phyloP scores from a whole-genome alignment of 495 filamentous ascomycete genomes.

The Penicillium diatomitis region DNA sequence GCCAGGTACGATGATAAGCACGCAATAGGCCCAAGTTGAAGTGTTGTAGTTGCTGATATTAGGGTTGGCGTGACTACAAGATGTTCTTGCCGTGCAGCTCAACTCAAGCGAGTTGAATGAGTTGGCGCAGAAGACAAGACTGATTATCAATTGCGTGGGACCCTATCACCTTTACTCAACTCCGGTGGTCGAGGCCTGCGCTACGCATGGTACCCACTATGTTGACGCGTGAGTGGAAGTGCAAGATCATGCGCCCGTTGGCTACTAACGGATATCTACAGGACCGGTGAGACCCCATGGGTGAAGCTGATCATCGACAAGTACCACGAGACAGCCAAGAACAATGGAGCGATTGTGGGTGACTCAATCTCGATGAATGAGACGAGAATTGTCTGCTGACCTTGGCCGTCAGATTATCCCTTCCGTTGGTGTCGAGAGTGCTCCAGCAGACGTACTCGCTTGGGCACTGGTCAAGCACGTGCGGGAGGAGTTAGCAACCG shows the following conservation, averaged over 20 bases:
- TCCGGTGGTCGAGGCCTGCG: conserved; percentile 80
- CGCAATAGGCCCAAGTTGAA: neutral
- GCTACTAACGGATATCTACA: conserved; percentile 11
- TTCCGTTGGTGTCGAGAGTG: conserved; percentile 77
- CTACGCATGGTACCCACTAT: conserved; percentile 80
- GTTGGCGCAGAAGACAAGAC: conserved; percentile 63
- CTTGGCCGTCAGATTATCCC: conserved; percentile 58
- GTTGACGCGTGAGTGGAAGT: conserved; percentile 54
- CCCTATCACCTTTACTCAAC: conserved; percentile 75
- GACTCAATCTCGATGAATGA: neutral
- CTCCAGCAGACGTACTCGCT: conserved; percentile 70
- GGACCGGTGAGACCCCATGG: conserved; percentile 81
- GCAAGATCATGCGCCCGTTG: neutral
- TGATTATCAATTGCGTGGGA: conserved; percentile 78
- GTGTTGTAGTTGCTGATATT: neutral
- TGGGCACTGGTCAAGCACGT: conserved; percentile 60
- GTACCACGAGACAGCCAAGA: conserved; percentile 66
- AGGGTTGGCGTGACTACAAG: neutral
- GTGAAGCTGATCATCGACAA: conserved; percentile 68
- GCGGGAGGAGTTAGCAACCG: conserved; percentile 45
- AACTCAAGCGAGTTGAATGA: conserved; percentile 50
- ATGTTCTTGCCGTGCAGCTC: conserved; percentile 51
- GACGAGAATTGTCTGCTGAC: conserved; percentile 13
- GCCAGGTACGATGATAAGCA: conserved; percentile 42
- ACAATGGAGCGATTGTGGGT: conserved; percentile 61